Percentiles rank a stretch among this genome's conserved stretches.
These are phyloP conservation scores for Polytolypa hystricis DNA, from an alignment of 2,329 filamentous ascomycete genomes.

Conservation along the genomic window DNA sequence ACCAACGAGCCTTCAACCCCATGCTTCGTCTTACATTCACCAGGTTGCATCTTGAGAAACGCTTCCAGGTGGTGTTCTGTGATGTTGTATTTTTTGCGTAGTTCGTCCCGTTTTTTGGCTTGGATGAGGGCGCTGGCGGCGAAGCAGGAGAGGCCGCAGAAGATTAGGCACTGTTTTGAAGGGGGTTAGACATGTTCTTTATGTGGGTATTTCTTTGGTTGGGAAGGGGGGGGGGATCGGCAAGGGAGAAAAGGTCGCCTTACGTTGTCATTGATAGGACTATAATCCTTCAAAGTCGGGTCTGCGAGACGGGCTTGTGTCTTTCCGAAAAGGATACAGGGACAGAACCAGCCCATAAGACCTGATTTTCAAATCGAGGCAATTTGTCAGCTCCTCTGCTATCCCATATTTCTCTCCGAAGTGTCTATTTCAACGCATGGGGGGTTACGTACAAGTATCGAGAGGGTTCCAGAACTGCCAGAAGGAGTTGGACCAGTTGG, in stretches of 20 bases:
- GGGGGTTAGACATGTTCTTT: background rate
- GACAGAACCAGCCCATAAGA: slow-evolving; percentile 6
- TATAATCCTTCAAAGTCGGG: slow-evolving; percentile 4
- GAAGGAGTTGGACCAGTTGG: slow-evolving; percentile 5
- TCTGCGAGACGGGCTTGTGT: slow-evolving; percentile 5
- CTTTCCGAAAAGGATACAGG: slow-evolving; percentile 6
- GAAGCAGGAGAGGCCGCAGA: slow-evolving; percentile 7
- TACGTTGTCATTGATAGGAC: slow-evolving; percentile 8
- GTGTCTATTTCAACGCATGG: too few relatives aligned
- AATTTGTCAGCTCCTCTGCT: background rate
- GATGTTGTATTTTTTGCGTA: slow-evolving; percentile 7
- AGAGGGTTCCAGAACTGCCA: slow-evolving; percentile 6
- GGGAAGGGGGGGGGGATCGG: background rate
- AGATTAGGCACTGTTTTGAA: slow-evolving; percentile 4
- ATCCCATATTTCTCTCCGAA: background rate
- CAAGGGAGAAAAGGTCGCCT: background rate
- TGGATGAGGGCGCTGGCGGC: slow-evolving; percentile 3
- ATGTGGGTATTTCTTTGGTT: background rate
- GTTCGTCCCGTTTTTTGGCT: slow-evolving; percentile 5
- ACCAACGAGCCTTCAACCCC: slow-evolving; percentile 4
- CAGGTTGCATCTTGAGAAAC: slow-evolving; percentile 8
- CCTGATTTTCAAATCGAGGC: background rate
- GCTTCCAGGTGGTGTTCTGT: slow-evolving; percentile 6
- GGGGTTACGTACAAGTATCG: slow-evolving; percentile 5
- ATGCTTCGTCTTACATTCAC: slow-evolving; percentile 6